These are phyloP conservation scores for Marasmius fiardii DNA, from an alignment of 1,284 basidiomycete species.

Conservation along the genomic window DNA sequence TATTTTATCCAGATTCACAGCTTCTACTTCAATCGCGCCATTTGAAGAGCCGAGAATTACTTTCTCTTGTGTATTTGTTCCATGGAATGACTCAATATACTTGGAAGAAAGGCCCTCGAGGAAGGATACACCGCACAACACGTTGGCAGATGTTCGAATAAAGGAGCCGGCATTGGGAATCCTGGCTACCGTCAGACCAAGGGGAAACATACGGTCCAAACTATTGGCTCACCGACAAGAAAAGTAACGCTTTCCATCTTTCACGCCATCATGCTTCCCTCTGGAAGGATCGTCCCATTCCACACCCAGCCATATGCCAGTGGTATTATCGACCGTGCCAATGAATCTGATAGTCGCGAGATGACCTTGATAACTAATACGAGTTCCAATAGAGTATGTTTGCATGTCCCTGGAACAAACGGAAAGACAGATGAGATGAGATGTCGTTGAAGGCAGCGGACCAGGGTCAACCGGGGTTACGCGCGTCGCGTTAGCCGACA, in stretches of 20 bases:
- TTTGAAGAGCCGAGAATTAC: conserved; percentile 80
- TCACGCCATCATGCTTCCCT: conserved; percentile 86
- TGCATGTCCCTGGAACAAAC: conserved; percentile 21
- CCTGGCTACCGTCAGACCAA: conserved; percentile 29
- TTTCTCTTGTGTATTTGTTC: conserved; percentile 49
- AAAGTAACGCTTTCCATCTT: conserved; percentile 81
- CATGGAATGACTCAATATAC: conserved; percentile 66
- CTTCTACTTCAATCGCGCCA: conserved; percentile 83
- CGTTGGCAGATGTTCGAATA: conserved; percentile 57
- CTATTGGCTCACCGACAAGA: conserved; percentile 56
- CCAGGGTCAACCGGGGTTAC: background rate
- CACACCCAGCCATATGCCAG: conserved; percentile 84
- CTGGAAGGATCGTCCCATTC: conserved; percentile 89
- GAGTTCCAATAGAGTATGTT: conserved; percentile 36
- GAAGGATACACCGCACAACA: conserved; percentile 69
- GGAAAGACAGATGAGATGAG: conserved; percentile 14
- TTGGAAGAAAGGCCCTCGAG: conserved; percentile 71
- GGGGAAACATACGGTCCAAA: conserved; percentile 2
- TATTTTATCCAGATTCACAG: conserved; percentile 80
- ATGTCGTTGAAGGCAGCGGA: conserved; percentile 1
- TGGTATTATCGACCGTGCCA: conserved; percentile 64
- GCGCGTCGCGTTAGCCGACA: conserved; percentile 4
- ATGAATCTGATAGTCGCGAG: conserved; percentile 71
- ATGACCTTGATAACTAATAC: conserved; percentile 47
- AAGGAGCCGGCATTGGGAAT: conserved; percentile 67